Conservation (phyloP, 2,329 filamentous ascomycete genomes). For the Ascochyta pisi region DNA sequence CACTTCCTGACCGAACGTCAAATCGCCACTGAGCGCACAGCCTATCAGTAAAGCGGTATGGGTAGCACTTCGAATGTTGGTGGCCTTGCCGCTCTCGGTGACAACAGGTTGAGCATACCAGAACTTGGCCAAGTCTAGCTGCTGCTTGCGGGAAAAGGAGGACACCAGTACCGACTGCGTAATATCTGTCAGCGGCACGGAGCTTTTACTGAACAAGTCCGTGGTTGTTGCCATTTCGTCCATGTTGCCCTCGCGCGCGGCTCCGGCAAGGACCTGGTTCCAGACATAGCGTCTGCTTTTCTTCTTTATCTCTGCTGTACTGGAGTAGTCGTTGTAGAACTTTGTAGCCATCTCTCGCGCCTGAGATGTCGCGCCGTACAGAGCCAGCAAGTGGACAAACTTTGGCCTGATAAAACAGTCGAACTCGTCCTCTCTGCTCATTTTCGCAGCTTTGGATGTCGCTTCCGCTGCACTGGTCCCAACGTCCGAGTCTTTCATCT, state of each 20-base stretch:
- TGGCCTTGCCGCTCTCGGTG: conserved; percentile 19
- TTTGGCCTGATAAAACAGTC: conserved; percentile 16
- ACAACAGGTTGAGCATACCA: conserved; percentile 69
- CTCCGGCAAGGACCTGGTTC: conserved; percentile 62
- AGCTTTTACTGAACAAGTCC: conserved; percentile 56
- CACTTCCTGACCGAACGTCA: conserved; percentile 52
- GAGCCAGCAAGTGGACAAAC: conserved; percentile 27
- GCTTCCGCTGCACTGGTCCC: not conserved
- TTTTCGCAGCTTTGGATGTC: not conserved
- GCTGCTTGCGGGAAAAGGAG: conserved; percentile 67
- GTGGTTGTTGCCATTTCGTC: conserved; percentile 64
- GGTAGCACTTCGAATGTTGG: conserved; percentile 40
- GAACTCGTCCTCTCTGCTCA: conserved; percentile 5
- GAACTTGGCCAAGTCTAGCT: conserved; percentile 66
- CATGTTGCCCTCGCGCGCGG: conserved; percentile 66
- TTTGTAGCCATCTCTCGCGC: conserved; percentile 33
- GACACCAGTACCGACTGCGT: conserved; percentile 62
- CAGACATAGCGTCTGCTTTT: conserved; percentile 23
- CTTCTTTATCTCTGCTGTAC: conserved; percentile 3
- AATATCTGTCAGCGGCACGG: conserved; percentile 45
- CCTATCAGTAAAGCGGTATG: conserved; percentile 66
- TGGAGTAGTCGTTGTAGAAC: conserved; percentile 19
- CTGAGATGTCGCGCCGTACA: conserved; percentile 34
- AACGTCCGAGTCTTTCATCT: conserved; percentile 2
- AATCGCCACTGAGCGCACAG: conserved; percentile 51